A percentile compares a stretch with the other conserved stretches of the same genome.
Evolutionary conservation across 192 early-diverging fungal genomes (phyloP).

Genomic region (Phycomyces blakesleeanus): DNA sequence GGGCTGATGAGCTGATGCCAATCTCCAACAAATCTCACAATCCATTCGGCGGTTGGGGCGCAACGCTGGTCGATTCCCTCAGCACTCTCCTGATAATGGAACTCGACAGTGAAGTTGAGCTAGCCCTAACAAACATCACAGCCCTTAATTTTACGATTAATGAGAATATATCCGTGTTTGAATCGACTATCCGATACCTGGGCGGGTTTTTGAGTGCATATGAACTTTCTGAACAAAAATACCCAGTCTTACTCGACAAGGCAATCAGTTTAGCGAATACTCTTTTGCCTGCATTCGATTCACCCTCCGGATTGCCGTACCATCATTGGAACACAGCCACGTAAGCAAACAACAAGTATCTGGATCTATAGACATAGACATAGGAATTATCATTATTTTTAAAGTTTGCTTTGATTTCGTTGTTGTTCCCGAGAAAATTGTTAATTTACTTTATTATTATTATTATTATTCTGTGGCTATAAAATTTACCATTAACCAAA

Average conservation of each 20-base stretch:
- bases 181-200: conserved; percentile 73
- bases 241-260: conserved; percentile 57
- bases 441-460: background rate
- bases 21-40: conserved; percentile 26
- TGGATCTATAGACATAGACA: no score
- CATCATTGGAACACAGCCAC: conserved; percentile 47
- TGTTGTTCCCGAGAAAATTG: no score
- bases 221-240: conserved; percentile 67
- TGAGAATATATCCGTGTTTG: conserved; percentile 73
- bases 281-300: conserved; percentile 71
- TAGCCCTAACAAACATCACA: conserved; percentile 58
- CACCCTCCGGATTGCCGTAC: conserved; percentile 59
- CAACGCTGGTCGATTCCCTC: conserved; percentile 81
- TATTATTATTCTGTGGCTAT: no score
- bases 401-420: no score
- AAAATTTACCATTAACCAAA: no score
- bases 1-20: conserved; percentile 64
- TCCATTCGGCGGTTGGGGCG: conserved; percentile 54
- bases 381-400: no score
- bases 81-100: conserved; percentile 86
- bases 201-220: conserved; percentile 84
- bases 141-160: conserved; percentile 40
- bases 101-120: conserved; percentile 68
- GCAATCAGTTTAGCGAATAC: conserved; percentile 62
- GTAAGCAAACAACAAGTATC: no score